These are phyloP conservation scores for Calcarisporium arbuscula DNA, from an alignment of 2,329 filamentous ascomycete species.

Conservation along the genomic window DNA sequence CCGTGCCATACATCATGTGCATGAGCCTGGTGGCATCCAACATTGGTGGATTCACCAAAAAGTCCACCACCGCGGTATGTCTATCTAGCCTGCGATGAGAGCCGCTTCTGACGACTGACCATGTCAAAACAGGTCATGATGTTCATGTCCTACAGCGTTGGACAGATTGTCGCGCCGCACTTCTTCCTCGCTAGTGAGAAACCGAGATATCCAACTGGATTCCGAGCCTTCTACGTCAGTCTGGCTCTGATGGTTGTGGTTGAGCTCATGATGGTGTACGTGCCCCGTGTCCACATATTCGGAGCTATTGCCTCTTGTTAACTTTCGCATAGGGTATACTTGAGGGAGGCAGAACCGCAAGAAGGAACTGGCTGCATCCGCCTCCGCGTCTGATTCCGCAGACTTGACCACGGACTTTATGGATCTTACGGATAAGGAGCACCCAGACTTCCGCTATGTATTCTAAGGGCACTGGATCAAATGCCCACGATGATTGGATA, in stretches of 20 bases:
- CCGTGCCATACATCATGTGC: constrained; percentile 11
- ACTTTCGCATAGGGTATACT: too few species aligned
- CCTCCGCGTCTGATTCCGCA: neutral
- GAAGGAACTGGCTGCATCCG: neutral
- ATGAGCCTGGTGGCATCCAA: constrained; percentile 16
- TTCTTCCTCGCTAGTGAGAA: constrained; percentile 8
- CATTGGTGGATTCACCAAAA: constrained; percentile 12
- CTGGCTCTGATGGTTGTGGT: constrained; percentile 3
- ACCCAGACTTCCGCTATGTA: constrained; percentile 4
- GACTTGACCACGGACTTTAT: constrained; percentile 1
- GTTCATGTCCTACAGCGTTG: constrained; percentile 8
- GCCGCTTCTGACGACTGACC: neutral
- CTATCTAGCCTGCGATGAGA: neutral
- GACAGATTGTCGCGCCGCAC: constrained; percentile 9
- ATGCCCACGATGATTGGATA: too few species aligned
- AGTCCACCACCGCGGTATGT: constrained; percentile 4
- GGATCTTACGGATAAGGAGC: constrained; percentile 6
- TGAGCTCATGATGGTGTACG: too few species aligned
- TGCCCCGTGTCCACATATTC: too few species aligned
- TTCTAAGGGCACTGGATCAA: too few species aligned
- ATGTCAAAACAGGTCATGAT: constrained; percentile 5
- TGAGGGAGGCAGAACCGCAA: too few species aligned
- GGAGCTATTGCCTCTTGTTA: too few species aligned
- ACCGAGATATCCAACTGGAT: constrained; percentile 6
- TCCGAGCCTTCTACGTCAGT: constrained; percentile 5